phyloP scores from a whole-genome alignment of 169 alveolate genomes.

The Plasmodium billcollinsi region DNA sequence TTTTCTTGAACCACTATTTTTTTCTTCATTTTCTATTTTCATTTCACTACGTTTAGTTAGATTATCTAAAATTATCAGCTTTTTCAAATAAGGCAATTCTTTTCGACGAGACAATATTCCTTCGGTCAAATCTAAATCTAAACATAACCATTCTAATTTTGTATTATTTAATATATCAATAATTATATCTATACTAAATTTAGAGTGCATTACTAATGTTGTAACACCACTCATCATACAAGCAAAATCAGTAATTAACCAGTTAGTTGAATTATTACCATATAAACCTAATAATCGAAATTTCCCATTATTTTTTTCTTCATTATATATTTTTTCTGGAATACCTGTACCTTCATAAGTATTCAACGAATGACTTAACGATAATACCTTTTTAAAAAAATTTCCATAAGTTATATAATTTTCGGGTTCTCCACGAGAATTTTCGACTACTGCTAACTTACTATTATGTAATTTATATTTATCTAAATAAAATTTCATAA shows the following conservation, averaged over 20 bases:
- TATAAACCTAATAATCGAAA: slow-evolving; percentile 51
- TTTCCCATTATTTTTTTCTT: slow-evolving; percentile 27
- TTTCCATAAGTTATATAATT: background rate
- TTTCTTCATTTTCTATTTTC: background rate
- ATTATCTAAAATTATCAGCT: slow-evolving; percentile 33
- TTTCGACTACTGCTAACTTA: slow-evolving; percentile 19
- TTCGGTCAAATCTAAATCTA: slow-evolving; percentile 17
- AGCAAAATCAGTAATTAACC: slow-evolving; percentile 48
- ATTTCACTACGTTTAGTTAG: background rate
- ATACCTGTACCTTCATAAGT: slow-evolving; percentile 33
- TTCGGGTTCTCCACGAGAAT: slow-evolving; percentile 10
- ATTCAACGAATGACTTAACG: slow-evolving; percentile 2
- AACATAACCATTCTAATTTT: slow-evolving; percentile 56
- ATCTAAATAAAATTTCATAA: background rate
- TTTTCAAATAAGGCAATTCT: slow-evolving; percentile 40
- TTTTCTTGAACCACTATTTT: background rate
- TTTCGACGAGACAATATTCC: background rate
- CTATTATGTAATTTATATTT: background rate
- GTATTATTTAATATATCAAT: slow-evolving; percentile 27
- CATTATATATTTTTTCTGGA: slow-evolving; percentile 24
- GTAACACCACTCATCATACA: slow-evolving; percentile 27
- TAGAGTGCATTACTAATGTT: slow-evolving; percentile 52
- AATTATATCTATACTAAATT: slow-evolving; percentile 49
- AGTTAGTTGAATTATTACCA: slow-evolving; percentile 52
- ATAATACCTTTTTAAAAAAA: background rate